phyloP scores from a whole-genome alignment of 768 basidiomycete species.

The Tricholoma bakamatsutake region DNA sequence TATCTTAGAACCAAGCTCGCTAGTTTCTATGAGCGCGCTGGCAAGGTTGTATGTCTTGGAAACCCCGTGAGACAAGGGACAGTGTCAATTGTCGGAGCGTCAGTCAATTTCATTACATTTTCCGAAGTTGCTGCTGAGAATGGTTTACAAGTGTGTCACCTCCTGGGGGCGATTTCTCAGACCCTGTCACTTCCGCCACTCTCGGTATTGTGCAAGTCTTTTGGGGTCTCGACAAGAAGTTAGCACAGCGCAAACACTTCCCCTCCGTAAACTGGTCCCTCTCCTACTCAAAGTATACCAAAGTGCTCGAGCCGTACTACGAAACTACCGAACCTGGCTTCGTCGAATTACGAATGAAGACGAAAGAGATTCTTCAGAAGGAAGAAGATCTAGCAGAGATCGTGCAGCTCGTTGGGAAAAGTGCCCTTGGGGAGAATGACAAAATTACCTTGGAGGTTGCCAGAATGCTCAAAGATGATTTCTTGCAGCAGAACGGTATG shows the following conservation, averaged over 20 bases:
- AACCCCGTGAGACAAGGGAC: constrained; percentile 85
- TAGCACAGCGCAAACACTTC: constrained; percentile 98
- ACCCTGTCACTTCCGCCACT: constrained; percentile 96
- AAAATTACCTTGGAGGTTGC: constrained; percentile 99
- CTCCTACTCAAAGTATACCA: constrained; percentile 99
- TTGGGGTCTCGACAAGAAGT: constrained; percentile 99
- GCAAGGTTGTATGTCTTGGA: constrained; percentile 90
- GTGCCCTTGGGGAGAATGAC: constrained; percentile 92
- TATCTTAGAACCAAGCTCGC: constrained; percentile 95
- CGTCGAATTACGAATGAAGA: constrained; percentile 83
- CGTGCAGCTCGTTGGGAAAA: constrained; percentile 99
- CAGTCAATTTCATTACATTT: constrained; percentile 30
- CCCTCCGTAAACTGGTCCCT: constrained; percentile 99
- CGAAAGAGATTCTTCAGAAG: constrained; percentile 97
- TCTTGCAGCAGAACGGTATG: constrained; percentile 98
- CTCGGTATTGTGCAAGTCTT: constrained; percentile 99
- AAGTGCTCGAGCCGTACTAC: constrained; percentile 89
- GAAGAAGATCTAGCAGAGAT: constrained; percentile 99
- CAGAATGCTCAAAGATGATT: constrained; percentile 95
- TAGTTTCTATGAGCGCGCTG: constrained; percentile 97
- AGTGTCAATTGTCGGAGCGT: constrained; percentile 99
- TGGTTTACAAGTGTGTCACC: constrained; percentile 77
- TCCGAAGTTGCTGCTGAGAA: constrained; percentile 4
- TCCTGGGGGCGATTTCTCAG: constrained; percentile 98
- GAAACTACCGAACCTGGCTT: constrained; percentile 91